Percentiles rank a stretch among this genome's conserved stretches.
Conservation (phyloP, 2,329 filamentous ascomycete genomes). For the Esteya vermicola region DNA sequence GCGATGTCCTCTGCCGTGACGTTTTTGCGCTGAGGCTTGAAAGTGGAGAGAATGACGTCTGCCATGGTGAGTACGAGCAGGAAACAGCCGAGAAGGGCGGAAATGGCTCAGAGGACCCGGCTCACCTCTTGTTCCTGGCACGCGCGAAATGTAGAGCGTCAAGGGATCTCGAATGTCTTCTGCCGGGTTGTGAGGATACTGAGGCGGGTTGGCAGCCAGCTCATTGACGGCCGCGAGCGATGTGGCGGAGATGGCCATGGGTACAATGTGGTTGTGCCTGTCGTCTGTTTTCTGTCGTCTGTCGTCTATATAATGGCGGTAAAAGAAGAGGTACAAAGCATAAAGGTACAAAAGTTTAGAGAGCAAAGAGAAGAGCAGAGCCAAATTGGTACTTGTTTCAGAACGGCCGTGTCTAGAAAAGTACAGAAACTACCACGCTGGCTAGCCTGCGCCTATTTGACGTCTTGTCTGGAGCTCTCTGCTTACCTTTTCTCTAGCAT, state of each 20-base stretch:
- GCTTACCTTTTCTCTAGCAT: too few relatives aligned
- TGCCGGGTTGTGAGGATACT: conserved; percentile 66
- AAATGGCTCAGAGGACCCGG: background rate
- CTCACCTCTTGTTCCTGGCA: conserved; percentile 77
- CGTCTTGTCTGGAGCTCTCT: too few relatives aligned
- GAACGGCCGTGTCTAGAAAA: too few relatives aligned
- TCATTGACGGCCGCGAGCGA: conserved; percentile 69
- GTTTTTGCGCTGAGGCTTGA: conserved; percentile 78
- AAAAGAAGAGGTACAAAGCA: too few relatives aligned
- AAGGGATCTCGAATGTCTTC: conserved; percentile 56
- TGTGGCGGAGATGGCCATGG: conserved; percentile 51
- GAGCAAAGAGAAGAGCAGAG: too few relatives aligned
- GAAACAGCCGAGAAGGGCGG: background rate
- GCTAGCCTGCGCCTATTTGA: too few relatives aligned
- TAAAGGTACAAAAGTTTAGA: too few relatives aligned
- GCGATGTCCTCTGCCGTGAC: conserved; percentile 79
- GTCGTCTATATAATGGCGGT: too few relatives aligned
- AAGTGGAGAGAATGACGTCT: conserved; percentile 87
- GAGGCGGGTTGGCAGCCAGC: conserved; percentile 74
- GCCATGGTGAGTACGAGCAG: conserved; percentile 8
- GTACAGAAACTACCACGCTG: too few relatives aligned
- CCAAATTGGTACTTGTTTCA: too few relatives aligned
- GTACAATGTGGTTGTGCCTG: background rate
- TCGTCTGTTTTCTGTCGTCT: too few relatives aligned
- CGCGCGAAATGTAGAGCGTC: conserved; percentile 80